phyloP scores from a whole-genome alignment of 192 early-diverging fungal genomes.

The Coemansia sp. region DNA sequence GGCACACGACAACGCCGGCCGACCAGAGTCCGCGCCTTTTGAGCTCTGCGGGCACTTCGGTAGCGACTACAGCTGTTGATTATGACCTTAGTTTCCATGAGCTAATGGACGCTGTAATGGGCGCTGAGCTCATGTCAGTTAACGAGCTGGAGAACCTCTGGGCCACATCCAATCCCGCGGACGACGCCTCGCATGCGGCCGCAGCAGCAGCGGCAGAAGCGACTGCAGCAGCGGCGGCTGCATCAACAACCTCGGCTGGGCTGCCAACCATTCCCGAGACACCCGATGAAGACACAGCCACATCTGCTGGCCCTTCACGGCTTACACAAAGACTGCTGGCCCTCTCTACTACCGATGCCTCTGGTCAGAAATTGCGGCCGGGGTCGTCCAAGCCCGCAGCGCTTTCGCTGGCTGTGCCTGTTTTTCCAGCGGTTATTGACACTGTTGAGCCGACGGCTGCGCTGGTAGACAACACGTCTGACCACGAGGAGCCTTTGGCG shows the following conservation, averaged over 20 bases:
- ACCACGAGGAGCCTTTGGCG: conserved; percentile 30
- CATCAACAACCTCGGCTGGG: conserved; percentile 6
- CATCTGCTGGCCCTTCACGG: conserved; percentile 9
- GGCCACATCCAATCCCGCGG: conserved; percentile 40
- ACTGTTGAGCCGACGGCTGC: conserved; percentile 45
- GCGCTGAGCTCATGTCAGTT: conserved; percentile 65
- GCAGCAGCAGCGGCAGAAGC: not conserved
- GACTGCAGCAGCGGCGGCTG: not conserved
- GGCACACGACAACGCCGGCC: not conserved
- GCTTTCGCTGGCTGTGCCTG: not conserved
- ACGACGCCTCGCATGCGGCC: not conserved
- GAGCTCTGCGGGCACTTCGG: not conserved
- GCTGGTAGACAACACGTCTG: conserved; percentile 32
- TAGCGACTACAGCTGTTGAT: conserved; percentile 12
- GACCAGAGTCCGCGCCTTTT: not conserved
- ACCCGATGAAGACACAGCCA: conserved; percentile 16
- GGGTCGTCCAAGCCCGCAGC: not conserved
- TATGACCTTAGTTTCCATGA: conserved; percentile 60
- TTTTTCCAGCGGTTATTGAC: conserved; percentile 10
- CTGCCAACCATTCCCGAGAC: conserved; percentile 41
- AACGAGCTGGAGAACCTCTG: conserved; percentile 64
- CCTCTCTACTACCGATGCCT: conserved; percentile 5
- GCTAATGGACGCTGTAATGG: conserved; percentile 65
- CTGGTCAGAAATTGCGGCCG: not conserved
- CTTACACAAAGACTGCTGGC: conserved; percentile 50